Conservation (phyloP, 306 rosid species). For the Inga leiocalycina region DNA sequence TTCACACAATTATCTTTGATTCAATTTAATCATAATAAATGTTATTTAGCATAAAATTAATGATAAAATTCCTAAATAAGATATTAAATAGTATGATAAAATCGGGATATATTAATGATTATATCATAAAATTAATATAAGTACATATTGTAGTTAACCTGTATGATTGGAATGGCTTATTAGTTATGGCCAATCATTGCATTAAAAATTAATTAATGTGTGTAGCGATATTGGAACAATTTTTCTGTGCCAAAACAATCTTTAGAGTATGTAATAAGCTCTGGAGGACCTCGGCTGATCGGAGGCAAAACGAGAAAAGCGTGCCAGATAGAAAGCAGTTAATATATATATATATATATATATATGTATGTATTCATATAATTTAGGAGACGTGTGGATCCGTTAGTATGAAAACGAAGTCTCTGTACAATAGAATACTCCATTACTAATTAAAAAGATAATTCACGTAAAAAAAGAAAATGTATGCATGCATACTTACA, state of each 20-base stretch:
- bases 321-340: no score
- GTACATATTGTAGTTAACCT: neutral
- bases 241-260: neutral
- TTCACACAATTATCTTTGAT: no score
- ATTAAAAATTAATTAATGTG: neutral
- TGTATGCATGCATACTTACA: neutral
- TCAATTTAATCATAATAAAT: no score
- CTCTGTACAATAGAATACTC: neutral
- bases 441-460: neutral
- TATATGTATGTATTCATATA: neutral
- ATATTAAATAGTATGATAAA: no score
- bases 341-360: no score
- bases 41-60: no score
- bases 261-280: neutral
- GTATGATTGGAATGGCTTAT: neutral
- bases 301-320: no score
- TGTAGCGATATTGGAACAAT: neutral
- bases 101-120: no score
- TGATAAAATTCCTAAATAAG: no score
- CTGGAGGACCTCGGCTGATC: no score
- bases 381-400: neutral
- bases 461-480: neutral
- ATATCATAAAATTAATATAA: no score
- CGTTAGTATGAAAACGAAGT: neutral
- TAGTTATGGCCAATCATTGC: neutral